A percentile compares a stretch with the other conserved stretches of the same genome.
Conservation (phyloP, 768 basidiomycete species). For the Boletus reticuloceps region DNA sequence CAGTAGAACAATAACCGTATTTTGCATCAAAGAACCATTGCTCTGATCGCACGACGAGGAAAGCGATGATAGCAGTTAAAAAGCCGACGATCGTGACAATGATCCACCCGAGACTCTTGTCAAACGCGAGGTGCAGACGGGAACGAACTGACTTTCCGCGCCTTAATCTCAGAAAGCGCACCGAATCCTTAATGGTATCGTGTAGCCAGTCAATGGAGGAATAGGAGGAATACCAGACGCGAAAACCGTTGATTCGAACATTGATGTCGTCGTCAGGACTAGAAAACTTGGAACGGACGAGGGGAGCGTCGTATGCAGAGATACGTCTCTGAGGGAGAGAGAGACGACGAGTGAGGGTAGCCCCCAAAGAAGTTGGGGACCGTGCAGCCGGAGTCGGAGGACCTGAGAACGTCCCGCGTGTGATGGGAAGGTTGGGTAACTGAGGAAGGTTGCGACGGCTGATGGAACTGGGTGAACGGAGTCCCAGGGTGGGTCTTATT, state of each 20-base stretch:
- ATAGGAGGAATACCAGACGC: constrained; percentile 84
- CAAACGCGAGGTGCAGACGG: constrained; percentile 57
- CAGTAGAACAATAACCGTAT: constrained; percentile 76
- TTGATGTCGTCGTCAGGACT: constrained; percentile 47
- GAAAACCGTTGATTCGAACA: constrained; percentile 78
- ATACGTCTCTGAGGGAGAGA: constrained; percentile 55
- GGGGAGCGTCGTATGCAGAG: constrained; percentile 65
- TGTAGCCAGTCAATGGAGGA: constrained; percentile 96
- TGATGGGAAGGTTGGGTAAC: constrained; percentile 32
- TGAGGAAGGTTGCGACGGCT: constrained; percentile 37
- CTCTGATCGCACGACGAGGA: constrained; percentile 81
- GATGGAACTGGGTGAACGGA: constrained; percentile 27
- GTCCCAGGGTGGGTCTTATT: constrained; percentile 29
- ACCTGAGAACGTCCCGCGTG: constrained; percentile 35
- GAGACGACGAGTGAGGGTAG: constrained; percentile 37
- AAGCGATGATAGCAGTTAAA: constrained; percentile 82
- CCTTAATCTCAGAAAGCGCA: constrained; percentile 71
- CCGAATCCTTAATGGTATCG: constrained; percentile 92
- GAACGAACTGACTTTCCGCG: constrained; percentile 69
- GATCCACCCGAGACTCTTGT: constrained; percentile 85
- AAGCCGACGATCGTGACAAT: constrained; percentile 88
- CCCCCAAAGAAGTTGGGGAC: constrained; percentile 32
- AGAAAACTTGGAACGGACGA: constrained; percentile 31
- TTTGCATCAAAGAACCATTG: constrained; percentile 91
- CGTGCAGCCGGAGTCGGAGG: constrained; percentile 34